Evolutionary conservation across 2,329 filamentous ascomycete genomes (phyloP).

Genomic region (Pseudovirgaria hyperparasitica): DNA sequence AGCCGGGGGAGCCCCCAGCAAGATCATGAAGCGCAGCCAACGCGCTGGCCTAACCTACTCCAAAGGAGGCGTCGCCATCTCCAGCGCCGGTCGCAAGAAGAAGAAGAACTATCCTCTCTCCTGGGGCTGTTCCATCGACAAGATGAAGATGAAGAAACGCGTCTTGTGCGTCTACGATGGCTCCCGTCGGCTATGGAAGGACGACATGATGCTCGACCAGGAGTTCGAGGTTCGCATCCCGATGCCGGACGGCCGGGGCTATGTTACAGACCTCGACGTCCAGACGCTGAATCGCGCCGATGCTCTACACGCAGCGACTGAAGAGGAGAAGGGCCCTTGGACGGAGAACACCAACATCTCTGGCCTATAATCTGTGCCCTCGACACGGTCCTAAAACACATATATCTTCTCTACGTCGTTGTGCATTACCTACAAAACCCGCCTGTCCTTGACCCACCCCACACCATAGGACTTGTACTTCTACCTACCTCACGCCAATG

Average conservation of each 20-base stretch:
- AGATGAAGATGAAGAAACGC: slow-evolving; percentile 98
- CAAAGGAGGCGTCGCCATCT: slow-evolving; percentile 55
- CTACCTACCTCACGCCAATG: too few relatives aligned
- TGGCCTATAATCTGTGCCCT: too few relatives aligned
- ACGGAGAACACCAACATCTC: slow-evolving; percentile 54
- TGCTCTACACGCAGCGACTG: slow-evolving; percentile 65
- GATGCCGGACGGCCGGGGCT: slow-evolving; percentile 53
- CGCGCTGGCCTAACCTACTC: slow-evolving; percentile 60
- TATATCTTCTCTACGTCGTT: too few relatives aligned
- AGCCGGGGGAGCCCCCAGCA: slow-evolving; percentile 18
- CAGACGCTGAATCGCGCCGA: slow-evolving; percentile 82
- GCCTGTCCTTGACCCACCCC: too few relatives aligned
- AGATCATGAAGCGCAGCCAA: slow-evolving; percentile 27
- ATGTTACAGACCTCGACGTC: slow-evolving; percentile 87
- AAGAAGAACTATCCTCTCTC: slow-evolving; percentile 85
- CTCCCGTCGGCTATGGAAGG: slow-evolving; percentile 77
- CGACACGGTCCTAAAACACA: too few relatives aligned
- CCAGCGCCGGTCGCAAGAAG: slow-evolving; percentile 60
- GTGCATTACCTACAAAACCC: too few relatives aligned
- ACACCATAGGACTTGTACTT: too few relatives aligned
- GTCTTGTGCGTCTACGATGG: slow-evolving; percentile 91
- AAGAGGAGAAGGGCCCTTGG: slow-evolving; percentile 82
- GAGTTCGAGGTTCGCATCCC: slow-evolving; percentile 87
- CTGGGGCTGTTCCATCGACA: slow-evolving; percentile 83
- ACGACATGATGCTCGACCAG: slow-evolving; percentile 96